phyloP scores from a whole-genome alignment of 108 stramenopile species.

The Fragilaria crotonensis region DNA sequence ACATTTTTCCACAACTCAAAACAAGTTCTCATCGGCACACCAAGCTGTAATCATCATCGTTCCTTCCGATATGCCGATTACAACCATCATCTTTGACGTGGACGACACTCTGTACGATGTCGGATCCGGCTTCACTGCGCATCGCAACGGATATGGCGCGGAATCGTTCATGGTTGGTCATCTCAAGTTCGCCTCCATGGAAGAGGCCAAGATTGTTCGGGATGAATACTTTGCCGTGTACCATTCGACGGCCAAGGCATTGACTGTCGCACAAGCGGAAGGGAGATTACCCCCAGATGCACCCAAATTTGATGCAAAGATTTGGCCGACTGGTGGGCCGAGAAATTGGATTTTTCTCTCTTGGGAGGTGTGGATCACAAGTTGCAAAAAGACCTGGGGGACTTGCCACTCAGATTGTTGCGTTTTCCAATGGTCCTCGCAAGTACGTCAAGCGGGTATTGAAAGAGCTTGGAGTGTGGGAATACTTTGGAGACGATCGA shows the following conservation, averaged over 20 bases:
- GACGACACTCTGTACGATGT: conserved; percentile 85
- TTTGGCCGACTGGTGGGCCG: conserved; percentile 67
- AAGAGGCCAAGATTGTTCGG: conserved; percentile 44
- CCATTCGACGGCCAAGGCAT: conserved; percentile 75
- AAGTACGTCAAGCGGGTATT: conserved; percentile 53
- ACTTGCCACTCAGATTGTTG: conserved; percentile 36
- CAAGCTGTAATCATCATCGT: too few species aligned
- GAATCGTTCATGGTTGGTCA: conserved; percentile 68
- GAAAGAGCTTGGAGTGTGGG: conserved; percentile 41
- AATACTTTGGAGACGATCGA: conserved; percentile 46
- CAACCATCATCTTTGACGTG: conserved; percentile 78
- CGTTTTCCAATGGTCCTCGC: conserved; percentile 74
- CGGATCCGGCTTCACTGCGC: conserved; percentile 64
- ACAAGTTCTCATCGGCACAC: too few species aligned
- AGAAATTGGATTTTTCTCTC: conserved; percentile 48
- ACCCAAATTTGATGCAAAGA: conserved; percentile 31
- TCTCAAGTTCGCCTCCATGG: conserved; percentile 35
- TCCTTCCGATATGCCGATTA: too few species aligned
- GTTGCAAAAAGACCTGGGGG: conserved; percentile 31
- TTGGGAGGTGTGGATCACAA: conserved; percentile 34
- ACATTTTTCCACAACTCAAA: too few species aligned
- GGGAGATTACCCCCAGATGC: conserved; percentile 43
- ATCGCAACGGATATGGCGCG: conserved; percentile 62
- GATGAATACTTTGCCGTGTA: conserved; percentile 67
- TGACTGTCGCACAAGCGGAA: conserved; percentile 63